Evolutionary conservation across 139 green algal genomes (phyloP).

Genomic region (Coccomyxa sp.): DNA sequence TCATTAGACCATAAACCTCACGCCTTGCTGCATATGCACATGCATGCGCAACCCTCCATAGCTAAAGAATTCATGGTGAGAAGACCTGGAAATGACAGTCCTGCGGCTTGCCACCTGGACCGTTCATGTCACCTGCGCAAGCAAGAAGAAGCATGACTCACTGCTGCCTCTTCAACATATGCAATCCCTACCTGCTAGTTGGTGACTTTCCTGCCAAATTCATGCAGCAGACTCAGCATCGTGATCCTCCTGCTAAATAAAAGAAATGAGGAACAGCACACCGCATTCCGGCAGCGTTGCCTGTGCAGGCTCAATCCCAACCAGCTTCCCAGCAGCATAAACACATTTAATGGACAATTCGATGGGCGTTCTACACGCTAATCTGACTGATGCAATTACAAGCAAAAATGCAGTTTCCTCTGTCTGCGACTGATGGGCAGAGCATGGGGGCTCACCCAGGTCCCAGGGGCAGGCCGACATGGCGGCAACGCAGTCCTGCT

Average conservation of each 20-base stretch:
- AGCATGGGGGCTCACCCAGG: not conserved
- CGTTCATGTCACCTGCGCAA: not conserved
- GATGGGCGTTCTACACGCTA: not conserved
- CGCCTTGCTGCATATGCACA: too few species aligned
- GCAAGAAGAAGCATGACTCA: not conserved
- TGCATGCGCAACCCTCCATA: too few species aligned
- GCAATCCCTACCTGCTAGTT: too few species aligned
- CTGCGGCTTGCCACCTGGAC: not conserved
- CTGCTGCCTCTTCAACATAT: too few species aligned
- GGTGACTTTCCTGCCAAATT: too few species aligned
- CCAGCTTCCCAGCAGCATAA: not conserved
- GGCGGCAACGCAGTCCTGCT: conserved; percentile 18
- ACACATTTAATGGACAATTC: not conserved
- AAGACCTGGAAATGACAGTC: conserved; percentile 7
- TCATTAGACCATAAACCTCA: too few species aligned
- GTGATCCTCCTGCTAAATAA: not conserved
- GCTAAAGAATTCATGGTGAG: too few species aligned
- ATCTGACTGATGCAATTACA: not conserved
- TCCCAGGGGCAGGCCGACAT: conserved; percentile 12
- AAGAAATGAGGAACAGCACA: too few species aligned
- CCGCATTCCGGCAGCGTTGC: not conserved
- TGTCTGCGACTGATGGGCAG: too few species aligned
- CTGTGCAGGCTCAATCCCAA: not conserved
- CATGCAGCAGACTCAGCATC: not conserved
- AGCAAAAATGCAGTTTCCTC: not conserved